These are phyloP conservation scores for Colletotrichum scovillei DNA, from an alignment of 2,329 filamentous ascomycete species.

Conservation along the genomic window DNA sequence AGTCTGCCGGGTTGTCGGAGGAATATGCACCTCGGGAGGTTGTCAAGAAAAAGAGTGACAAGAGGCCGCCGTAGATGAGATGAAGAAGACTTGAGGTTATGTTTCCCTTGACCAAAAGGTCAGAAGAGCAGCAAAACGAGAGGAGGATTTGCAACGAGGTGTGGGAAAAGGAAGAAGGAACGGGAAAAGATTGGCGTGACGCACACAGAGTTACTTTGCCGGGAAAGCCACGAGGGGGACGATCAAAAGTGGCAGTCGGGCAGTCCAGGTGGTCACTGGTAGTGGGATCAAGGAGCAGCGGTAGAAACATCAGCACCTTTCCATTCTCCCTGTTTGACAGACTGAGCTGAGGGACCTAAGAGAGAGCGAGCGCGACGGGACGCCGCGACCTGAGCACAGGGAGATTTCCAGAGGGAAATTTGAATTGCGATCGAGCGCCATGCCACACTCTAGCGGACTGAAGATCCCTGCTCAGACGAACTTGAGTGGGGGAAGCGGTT, in stretches of 20 bases:
- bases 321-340: not conserved
- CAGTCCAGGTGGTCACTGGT: not conserved
- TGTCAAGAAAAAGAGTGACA: not conserved
- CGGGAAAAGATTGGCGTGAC: conserved; percentile 28
- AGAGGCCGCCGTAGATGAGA: conserved; percentile 26
- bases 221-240: conserved; percentile 24
- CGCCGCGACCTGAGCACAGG: not conserved
- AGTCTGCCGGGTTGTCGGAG: conserved; percentile 17
- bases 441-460: conserved; percentile 17
- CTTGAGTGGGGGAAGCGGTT: conserved; percentile 16
- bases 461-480: conserved; percentile 34
- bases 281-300: not conserved
- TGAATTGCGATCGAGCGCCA: conserved; percentile 33
- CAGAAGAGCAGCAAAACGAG: conserved; percentile 2
- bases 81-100: not conserved
- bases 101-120: conserved; percentile 3
- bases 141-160: conserved; percentile 1
- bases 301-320: not conserved
- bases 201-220: conserved; percentile 9
- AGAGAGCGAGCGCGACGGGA: conserved; percentile 6
- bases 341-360: not conserved
- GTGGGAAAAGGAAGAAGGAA: conserved; percentile 7
- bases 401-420: conserved; percentile 31
- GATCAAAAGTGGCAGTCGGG: conserved; percentile 5
- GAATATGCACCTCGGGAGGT: conserved; percentile 10